Evolutionary conservation across 768 basidiomycete genomes (phyloP).

Genomic region (Tylopilus vinaceipallidus): DNA sequence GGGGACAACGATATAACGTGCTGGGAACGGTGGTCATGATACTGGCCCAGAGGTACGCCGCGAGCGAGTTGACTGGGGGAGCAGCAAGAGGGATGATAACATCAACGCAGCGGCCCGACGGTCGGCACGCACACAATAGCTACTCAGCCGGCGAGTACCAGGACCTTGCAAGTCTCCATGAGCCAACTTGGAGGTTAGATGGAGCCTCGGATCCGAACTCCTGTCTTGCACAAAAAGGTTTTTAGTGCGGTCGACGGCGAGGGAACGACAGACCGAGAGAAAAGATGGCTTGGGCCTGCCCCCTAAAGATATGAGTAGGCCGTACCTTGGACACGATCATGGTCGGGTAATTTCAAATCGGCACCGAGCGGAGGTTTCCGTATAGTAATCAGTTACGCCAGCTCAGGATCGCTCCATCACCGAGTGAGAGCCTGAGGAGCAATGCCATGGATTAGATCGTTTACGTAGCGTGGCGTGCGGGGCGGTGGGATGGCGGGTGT

Average conservation of each 20-base stretch:
- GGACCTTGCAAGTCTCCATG: too few relatives aligned
- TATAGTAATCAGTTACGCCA: constrained; percentile 10
- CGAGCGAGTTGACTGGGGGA: too few relatives aligned
- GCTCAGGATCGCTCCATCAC: neutral
- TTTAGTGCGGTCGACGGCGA: neutral
- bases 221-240: too few relatives aligned
- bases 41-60: too few relatives aligned
- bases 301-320: neutral
- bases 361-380: neutral
- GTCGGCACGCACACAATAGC: too few relatives aligned
- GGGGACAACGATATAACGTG: neutral
- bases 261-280: neutral
- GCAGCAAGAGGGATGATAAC: too few relatives aligned
- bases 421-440: neutral
- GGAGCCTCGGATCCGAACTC: too few relatives aligned
- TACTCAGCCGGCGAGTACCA: too few relatives aligned
- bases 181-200: too few relatives aligned
- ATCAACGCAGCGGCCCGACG: too few relatives aligned
- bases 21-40: too few relatives aligned
- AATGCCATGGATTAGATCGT: neutral
- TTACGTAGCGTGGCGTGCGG: neutral
- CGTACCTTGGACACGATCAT: neutral
- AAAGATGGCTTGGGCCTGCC: neutral
- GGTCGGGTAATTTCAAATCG: constrained; percentile 8
- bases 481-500: neutral